Conservation (phyloP, 306 rosid genomes). For the Malus sieversii region DNA sequence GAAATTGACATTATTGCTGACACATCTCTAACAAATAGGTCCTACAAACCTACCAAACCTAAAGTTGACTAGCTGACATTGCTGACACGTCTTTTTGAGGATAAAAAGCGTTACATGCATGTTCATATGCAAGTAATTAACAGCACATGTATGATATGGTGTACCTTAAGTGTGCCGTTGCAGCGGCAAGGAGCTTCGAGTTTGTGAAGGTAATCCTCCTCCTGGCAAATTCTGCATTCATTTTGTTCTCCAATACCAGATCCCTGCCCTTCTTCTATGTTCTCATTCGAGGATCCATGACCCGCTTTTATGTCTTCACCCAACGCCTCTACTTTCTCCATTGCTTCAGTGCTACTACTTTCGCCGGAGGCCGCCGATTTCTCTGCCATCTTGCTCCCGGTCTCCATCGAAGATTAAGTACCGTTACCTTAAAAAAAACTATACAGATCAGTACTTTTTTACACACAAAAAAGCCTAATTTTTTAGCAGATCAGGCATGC, state of each 20-base stretch:
- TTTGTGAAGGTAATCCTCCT: conserved; percentile 13
- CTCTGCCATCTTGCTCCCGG: not conserved
- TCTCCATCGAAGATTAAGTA: not conserved
- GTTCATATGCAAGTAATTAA: not conserved
- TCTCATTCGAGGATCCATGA: not conserved
- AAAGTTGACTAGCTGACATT: not conserved
- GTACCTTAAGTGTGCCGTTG: conserved; percentile 23
- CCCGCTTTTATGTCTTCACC: not conserved
- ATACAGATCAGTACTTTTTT: not conserved
- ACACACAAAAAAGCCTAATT: not conserved
- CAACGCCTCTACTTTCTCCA: not conserved
- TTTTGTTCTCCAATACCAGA: not conserved
- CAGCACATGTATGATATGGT: not conserved
- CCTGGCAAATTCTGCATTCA: conserved; percentile 29
- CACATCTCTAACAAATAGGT: too few species aligned
- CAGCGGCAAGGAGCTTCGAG: conserved; percentile 35
- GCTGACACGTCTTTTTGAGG: not conserved
- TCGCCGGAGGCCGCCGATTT: not conserved
- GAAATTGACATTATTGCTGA: too few species aligned
- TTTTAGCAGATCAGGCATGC: not conserved
- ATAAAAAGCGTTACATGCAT: not conserved
- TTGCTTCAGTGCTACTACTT: not conserved
- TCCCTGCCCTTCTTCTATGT: not conserved
- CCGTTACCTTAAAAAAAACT: not conserved
- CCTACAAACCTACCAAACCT: not conserved